These are phyloP conservation scores for Hansfordia pulvinata DNA, from an alignment of 2,329 filamentous ascomycete genomes.

Conservation along the genomic window DNA sequence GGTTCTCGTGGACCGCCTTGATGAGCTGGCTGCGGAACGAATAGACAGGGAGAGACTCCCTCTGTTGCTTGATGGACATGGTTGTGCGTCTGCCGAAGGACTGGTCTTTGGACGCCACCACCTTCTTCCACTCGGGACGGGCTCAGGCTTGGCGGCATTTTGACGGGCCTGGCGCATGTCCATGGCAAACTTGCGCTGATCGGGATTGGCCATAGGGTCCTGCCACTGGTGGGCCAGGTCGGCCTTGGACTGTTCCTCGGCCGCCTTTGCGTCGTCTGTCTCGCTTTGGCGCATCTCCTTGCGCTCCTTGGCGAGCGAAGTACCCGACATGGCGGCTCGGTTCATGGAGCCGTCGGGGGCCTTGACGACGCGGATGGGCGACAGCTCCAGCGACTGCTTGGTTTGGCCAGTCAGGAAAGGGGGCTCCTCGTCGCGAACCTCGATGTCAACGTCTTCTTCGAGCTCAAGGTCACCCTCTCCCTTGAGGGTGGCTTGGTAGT, in stretches of 20 bases:
- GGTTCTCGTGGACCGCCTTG: conserved; percentile 74
- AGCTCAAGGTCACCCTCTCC: conserved; percentile 82
- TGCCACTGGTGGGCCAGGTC: conserved; percentile 89
- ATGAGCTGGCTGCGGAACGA: conserved; percentile 80
- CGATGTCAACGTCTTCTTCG: conserved; percentile 94
- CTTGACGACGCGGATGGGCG: conserved; percentile 91
- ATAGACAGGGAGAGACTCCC: conserved; percentile 79
- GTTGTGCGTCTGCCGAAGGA: conserved; percentile 76
- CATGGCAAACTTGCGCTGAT: conserved; percentile 77
- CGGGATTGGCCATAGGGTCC: conserved; percentile 83
- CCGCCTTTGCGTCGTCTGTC: conserved; percentile 69
- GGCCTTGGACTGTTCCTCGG: conserved; percentile 63
- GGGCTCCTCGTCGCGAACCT: conserved; percentile 90
- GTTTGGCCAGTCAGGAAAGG: conserved; percentile 94
- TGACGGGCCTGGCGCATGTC: conserved; percentile 61
- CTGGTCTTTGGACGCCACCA: conserved; percentile 65
- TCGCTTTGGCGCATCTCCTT: conserved; percentile 84
- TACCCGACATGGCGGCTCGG: conserved; percentile 87
- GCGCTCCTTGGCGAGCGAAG: conserved; percentile 75
- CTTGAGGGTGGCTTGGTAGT: conserved; percentile 76
- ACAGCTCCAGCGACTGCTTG: conserved; percentile 87
- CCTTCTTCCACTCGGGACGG: conserved; percentile 89
- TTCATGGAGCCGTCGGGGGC: conserved; percentile 98
- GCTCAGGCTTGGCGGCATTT: conserved; percentile 45
- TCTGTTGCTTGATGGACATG: conserved; percentile 89